phyloP scores from a whole-genome alignment of 1,139 yeast genomes.

The Suhomyces panamericanus region DNA sequence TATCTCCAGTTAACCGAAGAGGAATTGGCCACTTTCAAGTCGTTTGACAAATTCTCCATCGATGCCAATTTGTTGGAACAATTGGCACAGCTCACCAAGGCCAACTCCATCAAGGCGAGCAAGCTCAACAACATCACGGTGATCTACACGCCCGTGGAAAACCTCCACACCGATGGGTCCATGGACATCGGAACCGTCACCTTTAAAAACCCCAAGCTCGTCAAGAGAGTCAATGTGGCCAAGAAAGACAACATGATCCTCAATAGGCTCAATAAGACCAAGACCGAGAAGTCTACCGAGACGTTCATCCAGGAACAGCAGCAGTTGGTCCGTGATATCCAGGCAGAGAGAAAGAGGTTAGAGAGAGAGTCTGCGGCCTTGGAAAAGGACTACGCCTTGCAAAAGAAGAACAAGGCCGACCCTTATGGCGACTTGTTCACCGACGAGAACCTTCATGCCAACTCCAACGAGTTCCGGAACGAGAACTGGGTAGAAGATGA shows the following conservation, averaged over 20 bases:
- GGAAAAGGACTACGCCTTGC: slow-evolving; percentile 25
- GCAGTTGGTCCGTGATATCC: slow-evolving; percentile 35
- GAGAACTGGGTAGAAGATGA: slow-evolving; percentile 69
- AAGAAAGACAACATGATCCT: slow-evolving; percentile 63
- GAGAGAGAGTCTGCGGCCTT: slow-evolving; percentile 30
- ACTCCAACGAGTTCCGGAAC: slow-evolving; percentile 53
- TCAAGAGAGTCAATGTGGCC: slow-evolving; percentile 55
- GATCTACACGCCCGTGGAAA: slow-evolving; percentile 76
- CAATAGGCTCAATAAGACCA: slow-evolving; percentile 68
- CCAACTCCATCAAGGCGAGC: slow-evolving; percentile 77
- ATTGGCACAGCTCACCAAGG: slow-evolving; percentile 76
- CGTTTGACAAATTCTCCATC: slow-evolving; percentile 41
- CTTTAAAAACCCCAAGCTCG: slow-evolving; percentile 56
- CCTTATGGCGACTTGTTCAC: slow-evolving; percentile 62
- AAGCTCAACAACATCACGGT: slow-evolving; percentile 69
- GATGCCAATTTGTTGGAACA: slow-evolving; percentile 56
- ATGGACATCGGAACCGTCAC: slow-evolving; percentile 89
- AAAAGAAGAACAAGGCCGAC: slow-evolving; percentile 38
- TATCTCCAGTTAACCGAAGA: slow-evolving; percentile 58
- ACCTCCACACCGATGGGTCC: slow-evolving; percentile 65
- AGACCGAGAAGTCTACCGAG: slow-evolving; percentile 49
- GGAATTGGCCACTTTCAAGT: slow-evolving; percentile 27
- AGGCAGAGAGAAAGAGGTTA: slow-evolving; percentile 35
- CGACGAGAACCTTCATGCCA: slow-evolving; percentile 47
- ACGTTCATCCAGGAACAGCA: slow-evolving; percentile 49